Evolutionary conservation across 2,329 filamentous ascomycete species (phyloP).

Genomic region (Tolypocladium ovalisporum): DNA sequence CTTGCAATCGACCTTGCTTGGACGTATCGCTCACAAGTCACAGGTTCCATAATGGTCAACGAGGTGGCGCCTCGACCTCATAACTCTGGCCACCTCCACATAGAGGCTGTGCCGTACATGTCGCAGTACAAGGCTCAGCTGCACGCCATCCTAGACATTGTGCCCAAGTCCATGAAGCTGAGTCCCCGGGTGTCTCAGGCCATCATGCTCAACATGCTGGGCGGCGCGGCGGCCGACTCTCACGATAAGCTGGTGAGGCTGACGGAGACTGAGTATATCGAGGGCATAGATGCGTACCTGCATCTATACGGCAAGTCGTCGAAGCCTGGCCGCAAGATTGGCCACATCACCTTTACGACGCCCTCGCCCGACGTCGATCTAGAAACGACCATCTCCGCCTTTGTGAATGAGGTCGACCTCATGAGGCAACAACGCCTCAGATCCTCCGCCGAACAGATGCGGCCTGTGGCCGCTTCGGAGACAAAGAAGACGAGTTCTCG

Average conservation of each 20-base stretch:
- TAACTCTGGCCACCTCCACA: slow-evolving; percentile 92
- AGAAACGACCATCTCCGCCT: slow-evolving; percentile 46
- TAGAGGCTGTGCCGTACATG: slow-evolving; percentile 75
- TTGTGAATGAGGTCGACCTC: slow-evolving; percentile 54
- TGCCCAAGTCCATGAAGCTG: slow-evolving; percentile 45
- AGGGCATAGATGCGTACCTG: slow-evolving; percentile 44
- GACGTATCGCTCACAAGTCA: slow-evolving; percentile 3
- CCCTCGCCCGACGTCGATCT: slow-evolving; percentile 55
- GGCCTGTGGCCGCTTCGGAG: slow-evolving; percentile 12
- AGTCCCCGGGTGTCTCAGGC: slow-evolving; percentile 36
- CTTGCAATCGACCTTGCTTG: background rate
- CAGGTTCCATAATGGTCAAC: slow-evolving; percentile 61
- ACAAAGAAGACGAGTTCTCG: slow-evolving; percentile 9
- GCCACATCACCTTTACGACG: slow-evolving; percentile 77
- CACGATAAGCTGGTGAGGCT: slow-evolving; percentile 42
- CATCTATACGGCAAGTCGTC: slow-evolving; percentile 91
- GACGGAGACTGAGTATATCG: slow-evolving; percentile 30
- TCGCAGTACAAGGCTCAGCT: slow-evolving; percentile 87
- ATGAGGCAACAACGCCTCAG: slow-evolving; percentile 45
- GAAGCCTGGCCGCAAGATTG: slow-evolving; percentile 85
- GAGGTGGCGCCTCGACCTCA: slow-evolving; percentile 75
- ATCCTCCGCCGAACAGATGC: slow-evolving; percentile 25
- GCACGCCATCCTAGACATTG: slow-evolving; percentile 65
- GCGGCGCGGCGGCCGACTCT: slow-evolving; percentile 53
- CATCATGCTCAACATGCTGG: slow-evolving; percentile 77